Evolutionary conservation across 139 green algal genomes (phyloP).

Genomic region (Chlorella sorokiniana): DNA sequence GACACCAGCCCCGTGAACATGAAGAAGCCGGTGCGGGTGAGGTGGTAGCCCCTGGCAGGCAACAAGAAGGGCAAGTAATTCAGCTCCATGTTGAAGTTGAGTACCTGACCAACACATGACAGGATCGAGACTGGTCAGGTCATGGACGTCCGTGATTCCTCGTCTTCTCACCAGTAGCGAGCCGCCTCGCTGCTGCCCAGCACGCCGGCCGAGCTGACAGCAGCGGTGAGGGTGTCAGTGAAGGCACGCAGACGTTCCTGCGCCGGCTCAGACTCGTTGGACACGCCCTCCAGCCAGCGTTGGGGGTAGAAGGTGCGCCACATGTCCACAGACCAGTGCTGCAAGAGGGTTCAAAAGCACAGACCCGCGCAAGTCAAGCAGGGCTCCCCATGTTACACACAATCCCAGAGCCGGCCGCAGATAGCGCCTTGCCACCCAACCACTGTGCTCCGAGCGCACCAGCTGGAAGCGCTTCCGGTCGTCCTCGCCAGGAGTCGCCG

Average conservation of each 20-base stretch:
- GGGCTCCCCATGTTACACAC: neutral
- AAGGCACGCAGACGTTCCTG: constrained; percentile 31
- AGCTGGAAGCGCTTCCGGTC: constrained; percentile 38
- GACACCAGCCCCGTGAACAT: constrained; percentile 53
- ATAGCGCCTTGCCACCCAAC: neutral
- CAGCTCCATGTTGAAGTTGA: neutral
- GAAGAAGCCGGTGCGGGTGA: constrained; percentile 73
- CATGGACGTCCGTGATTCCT: neutral
- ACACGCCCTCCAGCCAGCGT: neutral
- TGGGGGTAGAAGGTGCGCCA: neutral
- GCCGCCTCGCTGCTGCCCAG: constrained; percentile 23
- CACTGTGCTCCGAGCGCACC: neutral
- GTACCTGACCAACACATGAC: neutral
- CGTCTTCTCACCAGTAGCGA: constrained; percentile 20
- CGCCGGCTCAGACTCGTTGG: neutral
- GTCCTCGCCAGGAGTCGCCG: constrained; percentile 1
- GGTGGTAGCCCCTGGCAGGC: constrained; percentile 63
- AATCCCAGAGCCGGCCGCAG: too few species aligned
- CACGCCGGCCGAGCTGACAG: constrained; percentile 10
- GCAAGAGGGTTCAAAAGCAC: neutral
- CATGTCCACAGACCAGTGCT: constrained; percentile 27
- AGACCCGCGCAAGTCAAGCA: neutral
- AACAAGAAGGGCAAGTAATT: neutral
- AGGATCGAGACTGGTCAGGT: neutral
- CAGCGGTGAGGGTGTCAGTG: constrained; percentile 29